Conservation (phyloP, 352 stramenopile genomes). For the Globisporangium canariense region DNA sequence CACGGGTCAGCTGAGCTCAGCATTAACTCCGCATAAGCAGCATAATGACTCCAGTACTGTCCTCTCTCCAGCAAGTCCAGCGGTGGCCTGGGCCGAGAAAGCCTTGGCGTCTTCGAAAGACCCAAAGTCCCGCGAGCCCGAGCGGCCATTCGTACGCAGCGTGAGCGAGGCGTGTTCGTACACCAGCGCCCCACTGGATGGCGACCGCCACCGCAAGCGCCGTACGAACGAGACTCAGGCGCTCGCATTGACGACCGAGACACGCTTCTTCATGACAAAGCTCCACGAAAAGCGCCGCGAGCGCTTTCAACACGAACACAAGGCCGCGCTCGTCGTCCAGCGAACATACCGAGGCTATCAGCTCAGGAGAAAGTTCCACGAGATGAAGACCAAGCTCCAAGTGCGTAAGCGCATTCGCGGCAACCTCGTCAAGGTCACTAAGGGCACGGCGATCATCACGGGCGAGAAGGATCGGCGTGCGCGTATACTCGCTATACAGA, state of each 20-base stretch:
- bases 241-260: conserved; percentile 37
- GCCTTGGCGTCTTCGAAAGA: conserved; percentile 8
- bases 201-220: conserved; percentile 18
- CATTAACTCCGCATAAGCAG: not conserved
- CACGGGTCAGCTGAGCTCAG: not conserved
- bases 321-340: conserved; percentile 51
- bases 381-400: conserved; percentile 46
- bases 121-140: conserved; percentile 15
- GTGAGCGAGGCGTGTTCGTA: conserved; percentile 1
- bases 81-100: conserved; percentile 8
- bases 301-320: conserved; percentile 33
- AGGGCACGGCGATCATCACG: conserved; percentile 57
- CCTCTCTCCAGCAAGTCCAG: not conserved
- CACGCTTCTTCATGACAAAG: conserved; percentile 42
- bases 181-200: conserved; percentile 25
- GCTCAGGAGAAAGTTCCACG: conserved; percentile 42
- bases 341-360: conserved; percentile 49
- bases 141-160: conserved; percentile 11
- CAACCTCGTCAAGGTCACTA: conserved; percentile 57
- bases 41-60: not conserved
- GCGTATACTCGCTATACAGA: conserved; percentile 22
- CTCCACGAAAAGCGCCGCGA: conserved; percentile 27
- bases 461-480: conserved; percentile 52
- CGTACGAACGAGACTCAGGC: conserved; percentile 22
- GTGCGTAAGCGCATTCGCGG: conserved; percentile 63